Percentiles rank a stretch among this genome's conserved stretches.
Evolutionary conservation across 73 alveolate genomes (phyloP).

Genomic region (Paramecium tetraurelia): DNA sequence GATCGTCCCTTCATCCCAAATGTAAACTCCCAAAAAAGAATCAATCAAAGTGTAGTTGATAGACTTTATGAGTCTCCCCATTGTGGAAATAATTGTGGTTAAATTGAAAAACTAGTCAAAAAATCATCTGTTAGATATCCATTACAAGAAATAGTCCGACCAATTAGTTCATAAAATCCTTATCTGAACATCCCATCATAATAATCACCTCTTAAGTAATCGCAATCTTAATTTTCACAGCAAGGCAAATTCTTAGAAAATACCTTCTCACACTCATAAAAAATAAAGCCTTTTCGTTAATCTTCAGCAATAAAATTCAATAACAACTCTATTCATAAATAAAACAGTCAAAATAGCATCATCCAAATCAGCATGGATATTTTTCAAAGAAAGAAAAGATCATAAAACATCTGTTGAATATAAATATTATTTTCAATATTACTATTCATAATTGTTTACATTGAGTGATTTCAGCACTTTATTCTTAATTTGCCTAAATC

Average conservation of each 20-base stretch:
- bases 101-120: slow-evolving; percentile 2
- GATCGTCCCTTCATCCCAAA: background rate
- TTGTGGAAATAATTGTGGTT: background rate
- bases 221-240: background rate
- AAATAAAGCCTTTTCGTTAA: slow-evolving; percentile 1
- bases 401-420: background rate
- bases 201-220: background rate
- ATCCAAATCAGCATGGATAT: slow-evolving; percentile 6
- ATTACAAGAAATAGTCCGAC: background rate
- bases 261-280: slow-evolving; percentile 10
- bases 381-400: background rate
- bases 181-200: background rate
- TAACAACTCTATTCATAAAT: background rate
- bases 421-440: background rate
- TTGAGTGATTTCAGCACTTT: background rate
- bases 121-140: background rate
- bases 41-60: background rate
- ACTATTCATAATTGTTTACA: background rate
- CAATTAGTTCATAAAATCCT: background rate
- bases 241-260: background rate
- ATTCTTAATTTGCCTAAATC: background rate
- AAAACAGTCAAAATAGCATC: background rate
- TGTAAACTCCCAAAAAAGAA: background rate
- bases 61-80: slow-evolving; percentile 10
- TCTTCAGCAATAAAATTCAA: background rate